These are phyloP conservation scores for Incumbomyces lentus DNA, from an alignment of 2,329 filamentous ascomycete species.

Conservation along the genomic window DNA sequence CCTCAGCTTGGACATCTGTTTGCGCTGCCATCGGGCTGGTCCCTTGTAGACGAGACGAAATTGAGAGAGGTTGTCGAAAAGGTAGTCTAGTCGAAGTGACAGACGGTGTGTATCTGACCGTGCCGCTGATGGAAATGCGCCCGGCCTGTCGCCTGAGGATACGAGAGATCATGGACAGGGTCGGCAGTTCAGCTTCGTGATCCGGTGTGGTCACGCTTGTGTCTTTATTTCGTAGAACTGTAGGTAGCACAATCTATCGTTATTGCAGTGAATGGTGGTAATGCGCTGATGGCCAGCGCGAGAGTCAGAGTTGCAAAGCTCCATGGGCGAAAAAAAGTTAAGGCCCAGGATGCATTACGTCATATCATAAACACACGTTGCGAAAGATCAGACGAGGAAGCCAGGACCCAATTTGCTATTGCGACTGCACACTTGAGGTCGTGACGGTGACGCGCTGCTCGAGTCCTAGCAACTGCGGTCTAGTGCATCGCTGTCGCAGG, in stretches of 20 bases:
- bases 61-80: background rate
- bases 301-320: no score
- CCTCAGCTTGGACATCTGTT: slow-evolving; percentile 17
- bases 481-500: no score
- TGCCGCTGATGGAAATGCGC: slow-evolving; percentile 3
- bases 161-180: slow-evolving; percentile 2
- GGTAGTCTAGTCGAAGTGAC: background rate
- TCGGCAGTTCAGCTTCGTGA: background rate
- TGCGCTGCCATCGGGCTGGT: slow-evolving; percentile 26
- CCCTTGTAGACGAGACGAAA: slow-evolving; percentile 14
- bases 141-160: background rate
- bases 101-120: background rate
- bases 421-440: no score
- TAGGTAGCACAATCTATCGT: no score
- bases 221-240: no score
- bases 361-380: no score
- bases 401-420: background rate
- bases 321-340: no score
- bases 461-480: no score
- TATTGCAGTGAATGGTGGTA: background rate
- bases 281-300: background rate
- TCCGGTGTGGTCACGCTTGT: no score
- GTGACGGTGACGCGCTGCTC: no score
- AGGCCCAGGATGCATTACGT: background rate
- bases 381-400: no score